Conservation (phyloP, 208 protist genomes). For the Naegleria fowleri region DNA sequence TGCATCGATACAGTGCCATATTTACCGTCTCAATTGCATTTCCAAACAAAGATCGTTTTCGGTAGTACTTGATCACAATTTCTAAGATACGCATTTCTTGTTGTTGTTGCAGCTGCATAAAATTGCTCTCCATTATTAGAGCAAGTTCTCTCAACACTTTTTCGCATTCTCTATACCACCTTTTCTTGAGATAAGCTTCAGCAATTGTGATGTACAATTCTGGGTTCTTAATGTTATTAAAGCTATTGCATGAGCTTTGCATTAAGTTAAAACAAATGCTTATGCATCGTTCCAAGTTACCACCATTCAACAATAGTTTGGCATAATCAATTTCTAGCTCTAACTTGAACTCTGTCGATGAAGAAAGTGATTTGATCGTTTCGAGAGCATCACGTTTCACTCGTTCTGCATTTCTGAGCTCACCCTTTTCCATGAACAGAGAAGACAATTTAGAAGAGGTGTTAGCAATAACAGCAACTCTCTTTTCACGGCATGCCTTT, state of each 20-base stretch:
- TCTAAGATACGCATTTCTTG: not conserved
- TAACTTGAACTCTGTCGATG: not conserved
- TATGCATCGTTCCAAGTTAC: not conserved
- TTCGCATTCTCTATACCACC: slow-evolving; percentile 14
- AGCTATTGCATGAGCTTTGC: not conserved
- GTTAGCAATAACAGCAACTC: not conserved
- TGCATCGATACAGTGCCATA: not conserved
- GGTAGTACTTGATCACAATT: not conserved
- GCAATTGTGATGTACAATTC: not conserved
- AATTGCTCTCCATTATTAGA: not conserved
- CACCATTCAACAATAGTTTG: not conserved
- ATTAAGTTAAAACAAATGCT: not conserved
- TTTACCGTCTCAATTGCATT: not conserved
- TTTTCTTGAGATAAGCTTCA: slow-evolving; percentile 20
- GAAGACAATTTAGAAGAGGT: not conserved
- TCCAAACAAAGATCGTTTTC: not conserved
- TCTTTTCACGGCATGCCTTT: not conserved
- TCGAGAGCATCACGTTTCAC: not conserved
- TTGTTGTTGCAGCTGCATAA: not conserved
- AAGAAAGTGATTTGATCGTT: not conserved
- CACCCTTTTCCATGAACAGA: not conserved
- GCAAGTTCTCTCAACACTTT: not conserved
- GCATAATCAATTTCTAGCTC: not conserved
- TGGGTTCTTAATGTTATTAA: not conserved
- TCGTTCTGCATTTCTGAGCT: slow-evolving; percentile 22